A percentile compares a stretch with the other conserved stretches of the same genome.
Evolutionary conservation across 441 rosid species (phyloP).

Genomic region (Erysimum cheiri): DNA sequence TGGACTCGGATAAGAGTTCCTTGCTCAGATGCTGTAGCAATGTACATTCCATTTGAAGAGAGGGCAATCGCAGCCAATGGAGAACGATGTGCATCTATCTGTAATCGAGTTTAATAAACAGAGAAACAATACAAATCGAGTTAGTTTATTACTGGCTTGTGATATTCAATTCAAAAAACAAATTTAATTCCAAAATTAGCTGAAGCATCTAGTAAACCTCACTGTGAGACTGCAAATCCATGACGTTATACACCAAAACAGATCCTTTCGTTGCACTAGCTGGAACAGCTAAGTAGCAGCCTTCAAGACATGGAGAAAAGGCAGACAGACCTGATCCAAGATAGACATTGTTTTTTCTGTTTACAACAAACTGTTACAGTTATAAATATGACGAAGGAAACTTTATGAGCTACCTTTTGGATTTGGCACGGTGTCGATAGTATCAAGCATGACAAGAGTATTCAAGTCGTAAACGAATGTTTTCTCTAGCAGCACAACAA

Average conservation of each 20-base stretch:
- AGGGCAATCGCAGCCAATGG: slow-evolving; percentile 82
- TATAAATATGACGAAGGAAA: background rate
- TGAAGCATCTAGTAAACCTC: slow-evolving; percentile 56
- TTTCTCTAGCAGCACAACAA: slow-evolving; percentile 86
- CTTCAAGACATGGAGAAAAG: slow-evolving; percentile 80
- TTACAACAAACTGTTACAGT: slow-evolving; percentile 9
- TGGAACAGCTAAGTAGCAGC: slow-evolving; percentile 93
- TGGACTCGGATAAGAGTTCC: slow-evolving; percentile 87
- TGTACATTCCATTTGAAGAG: slow-evolving; percentile 77
- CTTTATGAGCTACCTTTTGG: slow-evolving; percentile 58
- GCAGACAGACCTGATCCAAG: slow-evolving; percentile 74
- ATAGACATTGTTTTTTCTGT: background rate
- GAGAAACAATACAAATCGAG: background rate
- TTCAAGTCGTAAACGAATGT: slow-evolving; percentile 78
- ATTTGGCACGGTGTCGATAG: slow-evolving; percentile 84
- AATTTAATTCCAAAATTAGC: background rate
- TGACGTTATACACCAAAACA: slow-evolving; percentile 84
- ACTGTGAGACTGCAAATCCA: slow-evolving; percentile 79
- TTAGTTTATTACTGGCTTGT: background rate
- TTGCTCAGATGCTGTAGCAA: slow-evolving; percentile 93
- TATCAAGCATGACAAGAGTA: slow-evolving; percentile 71
- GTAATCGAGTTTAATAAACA: slow-evolving; percentile 34
- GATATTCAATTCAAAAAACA: background rate
- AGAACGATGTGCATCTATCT: slow-evolving; percentile 92
- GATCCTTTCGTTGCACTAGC: slow-evolving; percentile 82